Evolutionary conservation across 495 filamentous ascomycete genomes (phyloP).

Genomic region (Massariosphaeria phaeospora): DNA sequence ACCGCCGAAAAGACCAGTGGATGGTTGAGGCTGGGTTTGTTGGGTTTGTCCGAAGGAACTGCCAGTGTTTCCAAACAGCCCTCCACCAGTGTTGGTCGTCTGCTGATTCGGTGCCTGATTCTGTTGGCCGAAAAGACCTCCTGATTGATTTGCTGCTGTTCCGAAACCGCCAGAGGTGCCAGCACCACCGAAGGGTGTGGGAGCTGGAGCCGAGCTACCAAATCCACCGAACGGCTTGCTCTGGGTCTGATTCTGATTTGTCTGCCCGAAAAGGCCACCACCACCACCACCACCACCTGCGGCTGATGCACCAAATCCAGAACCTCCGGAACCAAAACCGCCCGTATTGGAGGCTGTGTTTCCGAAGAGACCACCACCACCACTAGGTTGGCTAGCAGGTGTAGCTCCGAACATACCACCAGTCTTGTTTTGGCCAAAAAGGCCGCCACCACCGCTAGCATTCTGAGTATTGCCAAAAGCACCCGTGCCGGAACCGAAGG

Average conservation of each 20-base stretch:
- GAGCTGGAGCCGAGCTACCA: conserved; percentile 4
- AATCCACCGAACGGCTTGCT: conserved; percentile 31
- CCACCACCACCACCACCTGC: neutral
- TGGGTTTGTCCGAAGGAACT: conserved; percentile 47
- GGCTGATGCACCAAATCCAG: conserved; percentile 38
- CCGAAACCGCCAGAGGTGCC: neutral
- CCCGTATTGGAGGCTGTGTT: conserved; percentile 11
- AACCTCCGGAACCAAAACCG: neutral
- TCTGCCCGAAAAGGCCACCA: conserved; percentile 52
- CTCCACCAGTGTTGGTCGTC: neutral
- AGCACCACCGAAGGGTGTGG: conserved; percentile 10
- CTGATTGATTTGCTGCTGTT: neutral
- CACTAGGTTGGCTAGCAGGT: conserved; percentile 36
- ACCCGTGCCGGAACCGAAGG: conserved; percentile 31
- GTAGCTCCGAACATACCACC: conserved; percentile 47
- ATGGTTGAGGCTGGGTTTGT: conserved; percentile 25
- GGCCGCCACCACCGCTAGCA: conserved; percentile 38
- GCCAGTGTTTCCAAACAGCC: conserved; percentile 35
- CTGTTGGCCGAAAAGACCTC: conserved; percentile 3
- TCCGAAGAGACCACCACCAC: conserved; percentile 26
- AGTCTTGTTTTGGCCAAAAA: conserved; percentile 49
- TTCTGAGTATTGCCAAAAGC: conserved; percentile 29
- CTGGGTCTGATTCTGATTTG: conserved; percentile 23
- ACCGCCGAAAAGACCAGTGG: conserved; percentile 32
- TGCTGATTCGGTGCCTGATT: conserved; percentile 2